phyloP scores from a whole-genome alignment of 805 yeast genomes.

The Teunomyces pallodes region DNA sequence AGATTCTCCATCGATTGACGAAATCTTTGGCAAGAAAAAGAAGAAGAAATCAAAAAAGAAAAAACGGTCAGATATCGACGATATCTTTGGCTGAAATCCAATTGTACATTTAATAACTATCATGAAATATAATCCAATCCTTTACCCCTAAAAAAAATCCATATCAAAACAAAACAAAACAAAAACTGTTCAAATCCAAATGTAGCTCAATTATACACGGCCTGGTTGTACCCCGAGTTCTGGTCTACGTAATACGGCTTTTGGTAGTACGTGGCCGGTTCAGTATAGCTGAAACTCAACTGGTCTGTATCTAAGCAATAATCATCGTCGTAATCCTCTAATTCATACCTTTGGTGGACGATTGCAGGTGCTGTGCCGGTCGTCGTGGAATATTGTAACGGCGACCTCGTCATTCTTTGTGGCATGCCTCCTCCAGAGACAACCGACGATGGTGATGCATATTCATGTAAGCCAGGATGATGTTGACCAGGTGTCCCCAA shows the following conservation, averaged over 20 bases:
- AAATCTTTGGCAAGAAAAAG: slow-evolving; percentile 11
- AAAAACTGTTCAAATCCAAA: neutral
- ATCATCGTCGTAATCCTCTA: slow-evolving; percentile 39
- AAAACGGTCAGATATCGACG: slow-evolving; percentile 51
- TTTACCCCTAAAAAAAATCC: neutral
- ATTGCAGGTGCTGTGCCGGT: neutral
- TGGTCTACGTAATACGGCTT: slow-evolving; percentile 1
- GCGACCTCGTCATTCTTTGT: neutral
- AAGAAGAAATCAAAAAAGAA: slow-evolving; percentile 8
- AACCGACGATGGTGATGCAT: slow-evolving; percentile 1
- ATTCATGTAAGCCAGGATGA: slow-evolving; percentile 3
- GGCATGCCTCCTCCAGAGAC: neutral
- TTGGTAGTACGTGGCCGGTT: neutral
- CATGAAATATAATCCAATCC: neutral
- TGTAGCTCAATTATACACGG: neutral
- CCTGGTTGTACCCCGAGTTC: slow-evolving; percentile 1
- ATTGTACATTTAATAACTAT: neutral
- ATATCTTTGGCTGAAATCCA: slow-evolving; percentile 58
- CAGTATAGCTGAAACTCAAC: slow-evolving; percentile 18
- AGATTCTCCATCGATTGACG: slow-evolving; percentile 5
- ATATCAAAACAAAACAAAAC: neutral
- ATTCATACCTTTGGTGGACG: neutral
- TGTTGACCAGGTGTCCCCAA: slow-evolving; percentile 3
- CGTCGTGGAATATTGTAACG: neutral
- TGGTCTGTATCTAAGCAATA: slow-evolving; percentile 45